Conservation (phyloP, 768 basidiomycete species). For the Boletus sp. region DNA sequence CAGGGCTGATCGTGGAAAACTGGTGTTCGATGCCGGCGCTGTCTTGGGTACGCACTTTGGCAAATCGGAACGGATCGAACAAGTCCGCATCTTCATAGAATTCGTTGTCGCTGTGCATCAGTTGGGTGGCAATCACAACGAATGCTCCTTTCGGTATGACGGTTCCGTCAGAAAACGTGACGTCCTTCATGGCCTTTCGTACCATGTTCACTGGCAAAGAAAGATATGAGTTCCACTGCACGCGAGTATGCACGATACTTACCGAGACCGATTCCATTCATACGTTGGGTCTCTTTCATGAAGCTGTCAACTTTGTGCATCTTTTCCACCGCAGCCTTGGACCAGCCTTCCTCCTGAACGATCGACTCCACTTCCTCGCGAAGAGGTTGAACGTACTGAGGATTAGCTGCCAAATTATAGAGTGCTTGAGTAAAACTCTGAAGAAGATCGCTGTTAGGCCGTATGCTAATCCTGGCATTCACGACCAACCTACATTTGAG, state of each 20-base stretch:
- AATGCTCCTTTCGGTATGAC: slow-evolving; percentile 33
- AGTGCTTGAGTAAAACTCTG: slow-evolving; percentile 13
- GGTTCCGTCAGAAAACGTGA: slow-evolving; percentile 36
- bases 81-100: slow-evolving; percentile 31
- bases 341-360: slow-evolving; percentile 15
- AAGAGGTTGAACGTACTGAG: slow-evolving; percentile 10
- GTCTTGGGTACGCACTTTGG: slow-evolving; percentile 30
- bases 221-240: neutral
- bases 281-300: slow-evolving; percentile 21
- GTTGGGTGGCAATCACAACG: slow-evolving; percentile 21
- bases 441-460: neutral
- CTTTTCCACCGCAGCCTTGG: slow-evolving; percentile 11
- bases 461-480: neutral
- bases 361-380: slow-evolving; percentile 16
- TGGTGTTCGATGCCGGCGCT: slow-evolving; percentile 33
- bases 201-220: neutral
- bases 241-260: neutral
- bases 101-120: slow-evolving; percentile 19
- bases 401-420: slow-evolving; percentile 9
- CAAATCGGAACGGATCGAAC: slow-evolving; percentile 36
- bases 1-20: slow-evolving; percentile 30
- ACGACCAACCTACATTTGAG: slow-evolving; percentile 3
- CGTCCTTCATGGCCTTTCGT: slow-evolving; percentile 11
- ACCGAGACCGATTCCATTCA: slow-evolving; percentile 29
- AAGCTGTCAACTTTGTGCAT: slow-evolving; percentile 22